phyloP scores from a whole-genome alignment of 148 eudicot genomes.

The Polygonum aviculare region DNA sequence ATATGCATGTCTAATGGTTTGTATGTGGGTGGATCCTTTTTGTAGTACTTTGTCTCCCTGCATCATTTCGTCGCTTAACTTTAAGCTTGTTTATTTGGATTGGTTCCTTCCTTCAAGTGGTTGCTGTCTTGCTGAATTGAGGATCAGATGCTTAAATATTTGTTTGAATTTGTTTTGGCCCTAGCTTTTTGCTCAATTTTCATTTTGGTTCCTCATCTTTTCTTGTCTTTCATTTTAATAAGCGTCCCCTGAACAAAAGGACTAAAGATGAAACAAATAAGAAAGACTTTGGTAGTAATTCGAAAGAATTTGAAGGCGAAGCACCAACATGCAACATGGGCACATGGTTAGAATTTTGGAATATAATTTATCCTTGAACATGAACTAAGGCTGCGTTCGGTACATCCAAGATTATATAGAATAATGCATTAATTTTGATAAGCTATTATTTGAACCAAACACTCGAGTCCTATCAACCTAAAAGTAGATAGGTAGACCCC shows the following conservation, averaged over 20 bases:
- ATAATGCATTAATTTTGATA: too few species aligned
- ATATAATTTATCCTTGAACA: neutral
- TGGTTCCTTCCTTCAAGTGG: too few species aligned
- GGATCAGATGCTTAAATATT: neutral
- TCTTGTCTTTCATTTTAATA: neutral
- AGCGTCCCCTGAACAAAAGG: neutral
- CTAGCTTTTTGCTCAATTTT: neutral
- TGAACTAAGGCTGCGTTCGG: neutral
- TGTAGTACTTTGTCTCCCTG: neutral
- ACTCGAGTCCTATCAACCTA: too few species aligned
- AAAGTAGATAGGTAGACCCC: too few species aligned
- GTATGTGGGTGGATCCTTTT: neutral
- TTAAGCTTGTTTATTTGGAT: neutral
- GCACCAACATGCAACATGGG: neutral
- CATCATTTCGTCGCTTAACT: neutral
- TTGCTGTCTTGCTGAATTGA: too few species aligned
- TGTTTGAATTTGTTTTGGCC: neutral
- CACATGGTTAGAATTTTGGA: neutral
- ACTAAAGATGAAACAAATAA: neutral
- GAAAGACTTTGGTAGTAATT: neutral
- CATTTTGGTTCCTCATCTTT: neutral
- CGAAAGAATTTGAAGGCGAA: neutral
- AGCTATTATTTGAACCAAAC: too few species aligned
- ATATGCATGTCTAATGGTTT: slow-evolving; percentile 7
- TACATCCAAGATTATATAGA: too few species aligned